Conservation (phyloP, 768 basidiomycete species). For the Suillus fuscotomentosus region DNA sequence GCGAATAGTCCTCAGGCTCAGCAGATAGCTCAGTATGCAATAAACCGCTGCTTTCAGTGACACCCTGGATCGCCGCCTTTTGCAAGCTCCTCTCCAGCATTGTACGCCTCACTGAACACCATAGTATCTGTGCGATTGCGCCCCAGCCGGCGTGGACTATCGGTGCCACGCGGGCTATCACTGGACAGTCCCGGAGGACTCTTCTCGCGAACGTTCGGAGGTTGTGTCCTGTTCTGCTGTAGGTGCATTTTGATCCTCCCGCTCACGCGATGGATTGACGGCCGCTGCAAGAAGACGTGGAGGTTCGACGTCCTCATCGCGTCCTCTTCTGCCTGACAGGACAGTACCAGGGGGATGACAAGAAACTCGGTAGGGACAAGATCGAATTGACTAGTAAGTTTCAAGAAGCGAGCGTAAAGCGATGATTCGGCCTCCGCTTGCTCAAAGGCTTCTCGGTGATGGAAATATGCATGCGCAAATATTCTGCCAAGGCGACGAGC, state of each 20-base stretch:
- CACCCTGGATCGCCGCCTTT: constrained; percentile 14
- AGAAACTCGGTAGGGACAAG: constrained; percentile 83
- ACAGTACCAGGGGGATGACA: constrained; percentile 61
- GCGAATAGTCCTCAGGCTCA: constrained; percentile 13
- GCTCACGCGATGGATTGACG: constrained; percentile 28
- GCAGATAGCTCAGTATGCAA: constrained; percentile 11
- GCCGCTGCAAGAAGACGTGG: constrained; percentile 41
- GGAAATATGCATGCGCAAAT: constrained; percentile 95
- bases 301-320: constrained; percentile 34
- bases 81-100: constrained; percentile 38
- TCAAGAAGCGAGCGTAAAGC: constrained; percentile 86
- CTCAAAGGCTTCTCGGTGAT: constrained; percentile 89
- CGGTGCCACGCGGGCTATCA: constrained; percentile 18
- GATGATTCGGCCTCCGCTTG: constrained; percentile 90
- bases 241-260: constrained; percentile 13
- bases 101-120: constrained; percentile 54
- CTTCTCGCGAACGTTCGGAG: constrained; percentile 11
- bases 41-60: constrained; percentile 1
- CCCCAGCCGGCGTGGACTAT: constrained; percentile 47
- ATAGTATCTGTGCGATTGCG: constrained; percentile 72
- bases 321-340: constrained; percentile 25
- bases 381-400: constrained; percentile 75
- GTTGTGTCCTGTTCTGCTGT: constrained; percentile 8
- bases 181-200: constrained; percentile 24
- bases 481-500: constrained; percentile 91